phyloP scores from a whole-genome alignment of 352 stramenopile species.

The Peronospora farinosa region DNA sequence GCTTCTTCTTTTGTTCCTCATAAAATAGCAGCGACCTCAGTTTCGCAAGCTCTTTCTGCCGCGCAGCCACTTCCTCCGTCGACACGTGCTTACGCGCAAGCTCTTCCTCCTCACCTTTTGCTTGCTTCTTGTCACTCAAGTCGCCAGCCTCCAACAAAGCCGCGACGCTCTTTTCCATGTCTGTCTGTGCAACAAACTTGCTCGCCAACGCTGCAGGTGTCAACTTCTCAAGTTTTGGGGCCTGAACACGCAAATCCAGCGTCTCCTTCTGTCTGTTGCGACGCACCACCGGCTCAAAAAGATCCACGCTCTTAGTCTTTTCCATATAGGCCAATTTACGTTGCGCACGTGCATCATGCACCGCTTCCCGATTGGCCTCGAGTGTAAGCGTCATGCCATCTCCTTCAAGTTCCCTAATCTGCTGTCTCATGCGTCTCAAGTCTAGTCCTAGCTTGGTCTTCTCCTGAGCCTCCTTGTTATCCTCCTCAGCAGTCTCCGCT shows the following conservation, averaged over 20 bases:
- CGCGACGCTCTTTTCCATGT: slow-evolving; percentile 84
- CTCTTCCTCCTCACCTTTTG: slow-evolving; percentile 65
- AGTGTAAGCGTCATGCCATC: slow-evolving; percentile 46
- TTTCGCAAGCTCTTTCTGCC: slow-evolving; percentile 91
- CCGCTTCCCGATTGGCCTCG: slow-evolving; percentile 55
- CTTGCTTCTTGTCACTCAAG: slow-evolving; percentile 51
- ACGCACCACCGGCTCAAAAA: slow-evolving; percentile 88
- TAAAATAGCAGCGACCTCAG: slow-evolving; percentile 97
- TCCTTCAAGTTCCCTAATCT: slow-evolving; percentile 62
- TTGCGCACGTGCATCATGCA: slow-evolving; percentile 81
- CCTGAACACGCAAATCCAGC: slow-evolving; percentile 91
- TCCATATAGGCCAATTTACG: slow-evolving; percentile 88
- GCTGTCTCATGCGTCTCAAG: slow-evolving; percentile 62
- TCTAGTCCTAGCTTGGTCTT: slow-evolving; percentile 31
- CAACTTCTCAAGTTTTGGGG: slow-evolving; percentile 61
- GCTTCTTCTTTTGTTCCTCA: slow-evolving; percentile 96
- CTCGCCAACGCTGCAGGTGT: slow-evolving; percentile 83
- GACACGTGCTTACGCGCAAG: slow-evolving; percentile 70
- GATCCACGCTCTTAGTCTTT: slow-evolving; percentile 82
- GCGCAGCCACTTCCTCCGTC: slow-evolving; percentile 69
- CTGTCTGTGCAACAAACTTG: slow-evolving; percentile 90
- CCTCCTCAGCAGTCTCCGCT: slow-evolving; percentile 20
- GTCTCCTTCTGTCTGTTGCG: slow-evolving; percentile 92
- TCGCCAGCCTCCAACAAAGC: slow-evolving; percentile 55
- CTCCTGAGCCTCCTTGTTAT: slow-evolving; percentile 15